Evolutionary conservation across 169 alveolate genomes (phyloP).

Genomic region (Cryptosporidium bovis): DNA sequence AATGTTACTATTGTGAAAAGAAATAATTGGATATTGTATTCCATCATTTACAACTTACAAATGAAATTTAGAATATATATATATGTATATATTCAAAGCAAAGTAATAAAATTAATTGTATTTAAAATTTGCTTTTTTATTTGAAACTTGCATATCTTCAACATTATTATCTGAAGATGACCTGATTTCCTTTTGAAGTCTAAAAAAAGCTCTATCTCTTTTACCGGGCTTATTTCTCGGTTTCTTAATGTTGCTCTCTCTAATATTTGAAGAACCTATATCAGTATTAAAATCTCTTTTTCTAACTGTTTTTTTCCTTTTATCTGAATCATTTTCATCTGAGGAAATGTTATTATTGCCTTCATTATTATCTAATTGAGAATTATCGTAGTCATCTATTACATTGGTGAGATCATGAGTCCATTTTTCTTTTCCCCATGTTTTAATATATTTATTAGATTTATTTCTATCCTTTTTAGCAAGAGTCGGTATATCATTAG

Average conservation of each 20-base stretch:
- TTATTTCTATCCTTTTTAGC: constrained; percentile 71
- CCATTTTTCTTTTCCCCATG: constrained; percentile 72
- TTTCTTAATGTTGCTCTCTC: constrained; percentile 1
- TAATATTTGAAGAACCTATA: background rate
- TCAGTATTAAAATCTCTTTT: no score
- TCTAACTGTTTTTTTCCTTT: background rate
- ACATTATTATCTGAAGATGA: no score
- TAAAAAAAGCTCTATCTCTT: constrained; percentile 34
- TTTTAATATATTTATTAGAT: constrained; percentile 47
- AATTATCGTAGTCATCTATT: background rate
- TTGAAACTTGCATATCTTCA: no score
- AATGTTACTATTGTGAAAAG: no score
- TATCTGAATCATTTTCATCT: background rate
- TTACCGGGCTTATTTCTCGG: constrained; percentile 67
- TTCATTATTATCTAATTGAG: background rate
- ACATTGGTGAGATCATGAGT: constrained; percentile 7
- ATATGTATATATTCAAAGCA: no score
- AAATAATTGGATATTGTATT: no score
- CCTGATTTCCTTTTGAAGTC: no score
- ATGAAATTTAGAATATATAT: no score
- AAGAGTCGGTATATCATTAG: constrained; percentile 84
- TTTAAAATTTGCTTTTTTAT: no score
- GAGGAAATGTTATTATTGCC: no score
- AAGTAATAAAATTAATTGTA: no score
- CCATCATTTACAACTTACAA: no score